Conservation (phyloP, 1,284 basidiomycete genomes). For the Fomitiporia mediterranea region DNA sequence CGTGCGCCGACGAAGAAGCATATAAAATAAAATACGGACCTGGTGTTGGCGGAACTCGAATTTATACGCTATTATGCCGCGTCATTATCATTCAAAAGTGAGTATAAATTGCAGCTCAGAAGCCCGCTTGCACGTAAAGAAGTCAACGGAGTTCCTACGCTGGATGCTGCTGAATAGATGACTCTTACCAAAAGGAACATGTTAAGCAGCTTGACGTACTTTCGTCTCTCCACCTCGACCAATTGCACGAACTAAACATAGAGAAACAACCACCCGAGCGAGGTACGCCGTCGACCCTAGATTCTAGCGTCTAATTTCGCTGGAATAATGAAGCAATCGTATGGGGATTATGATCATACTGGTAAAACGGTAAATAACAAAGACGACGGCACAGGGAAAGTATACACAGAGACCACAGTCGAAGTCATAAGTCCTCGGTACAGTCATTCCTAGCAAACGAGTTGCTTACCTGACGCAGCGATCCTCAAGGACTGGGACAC, state of each 20-base stretch:
- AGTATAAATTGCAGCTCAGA: too few species aligned
- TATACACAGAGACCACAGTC: background rate
- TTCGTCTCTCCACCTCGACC: too few species aligned
- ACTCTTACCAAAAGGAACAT: background rate
- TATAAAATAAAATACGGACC: too few species aligned
- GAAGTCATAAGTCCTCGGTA: background rate
- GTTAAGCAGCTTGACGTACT: background rate
- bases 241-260: too few species aligned
- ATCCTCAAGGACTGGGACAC: background rate
- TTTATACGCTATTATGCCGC: too few species aligned
- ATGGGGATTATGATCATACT: background rate
- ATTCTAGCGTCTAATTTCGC: background rate
- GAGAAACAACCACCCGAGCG: too few species aligned
- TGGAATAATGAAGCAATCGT: background rate
- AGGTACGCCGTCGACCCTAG: background rate
- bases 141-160: too few species aligned
- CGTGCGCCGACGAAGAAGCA: background rate
- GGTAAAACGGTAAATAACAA: slow-evolving; percentile 2
- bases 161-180: too few species aligned
- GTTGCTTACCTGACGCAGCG: background rate
- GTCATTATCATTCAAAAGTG: too few species aligned
- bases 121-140: too few species aligned
- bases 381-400: background rate
- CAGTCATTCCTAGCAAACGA: background rate
- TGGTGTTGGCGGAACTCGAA: too few species aligned